A percentile compares a stretch with the other conserved stretches of the same genome.
These are phyloP conservation scores for Nakazawaea laoshanensis DNA, from an alignment of 805 yeast genomes.

Conservation along the genomic window DNA sequence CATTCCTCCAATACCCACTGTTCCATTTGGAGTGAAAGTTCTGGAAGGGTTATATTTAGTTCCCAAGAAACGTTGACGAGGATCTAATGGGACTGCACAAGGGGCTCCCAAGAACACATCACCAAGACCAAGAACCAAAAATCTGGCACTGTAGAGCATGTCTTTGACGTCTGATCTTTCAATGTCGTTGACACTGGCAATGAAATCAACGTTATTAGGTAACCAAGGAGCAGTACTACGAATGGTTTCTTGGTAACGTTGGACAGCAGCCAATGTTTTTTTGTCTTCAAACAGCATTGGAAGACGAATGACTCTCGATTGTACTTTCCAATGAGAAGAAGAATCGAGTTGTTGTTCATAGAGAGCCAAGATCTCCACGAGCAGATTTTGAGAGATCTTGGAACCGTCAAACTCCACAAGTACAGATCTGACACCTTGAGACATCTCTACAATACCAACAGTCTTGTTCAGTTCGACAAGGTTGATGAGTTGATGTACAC, in stretches of 20 bases:
- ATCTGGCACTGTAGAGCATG: constrained; percentile 83
- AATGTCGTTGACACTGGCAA: constrained; percentile 81
- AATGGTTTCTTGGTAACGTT: constrained; percentile 88
- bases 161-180: constrained; percentile 69
- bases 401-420: constrained; percentile 74
- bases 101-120: constrained; percentile 98
- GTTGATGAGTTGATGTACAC: constrained; percentile 76
- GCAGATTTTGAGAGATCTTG: constrained; percentile 47
- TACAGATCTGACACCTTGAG: constrained; percentile 95
- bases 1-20: constrained; percentile 97
- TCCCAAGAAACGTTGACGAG: constrained; percentile 88
- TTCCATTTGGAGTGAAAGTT: constrained; percentile 93
- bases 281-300: constrained; percentile 97
- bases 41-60: constrained; percentile 94
- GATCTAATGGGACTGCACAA: constrained; percentile 96
- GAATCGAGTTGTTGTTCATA: constrained; percentile 70
- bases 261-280: constrained; percentile 81
- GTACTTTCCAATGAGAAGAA: constrained; percentile 77
- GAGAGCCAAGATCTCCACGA: constrained; percentile 58
- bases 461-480: constrained; percentile 59
- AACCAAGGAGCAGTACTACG: constrained; percentile 94
- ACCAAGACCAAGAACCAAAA: constrained; percentile 89
- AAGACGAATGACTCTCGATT: constrained; percentile 70
- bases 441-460: constrained; percentile 86
- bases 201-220: constrained; percentile 94